These are phyloP conservation scores for Amanita subjunquillea DNA, from an alignment of 768 basidiomycete species.

Conservation along the genomic window DNA sequence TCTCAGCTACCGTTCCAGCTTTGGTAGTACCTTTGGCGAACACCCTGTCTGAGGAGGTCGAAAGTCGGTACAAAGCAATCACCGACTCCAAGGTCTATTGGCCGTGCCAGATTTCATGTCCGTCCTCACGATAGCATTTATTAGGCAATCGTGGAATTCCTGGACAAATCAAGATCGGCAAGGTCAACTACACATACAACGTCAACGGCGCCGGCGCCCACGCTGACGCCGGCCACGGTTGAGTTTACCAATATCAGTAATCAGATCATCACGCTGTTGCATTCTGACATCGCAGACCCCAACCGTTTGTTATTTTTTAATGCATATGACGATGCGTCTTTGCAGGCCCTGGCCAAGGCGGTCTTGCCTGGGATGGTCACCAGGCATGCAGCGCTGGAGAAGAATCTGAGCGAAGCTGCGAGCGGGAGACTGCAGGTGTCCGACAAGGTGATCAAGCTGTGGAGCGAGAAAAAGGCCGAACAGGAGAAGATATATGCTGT, in stretches of 20 bases:
- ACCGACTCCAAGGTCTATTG: slow-evolving; percentile 39
- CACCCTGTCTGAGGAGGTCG: background rate
- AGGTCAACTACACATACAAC: slow-evolving; percentile 61
- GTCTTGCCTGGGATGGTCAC: slow-evolving; percentile 31
- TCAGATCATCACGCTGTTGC: slow-evolving; percentile 46
- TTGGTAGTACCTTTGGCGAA: slow-evolving; percentile 69
- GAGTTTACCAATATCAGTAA: slow-evolving; percentile 47
- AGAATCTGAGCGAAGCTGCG: slow-evolving; percentile 43
- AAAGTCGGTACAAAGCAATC: background rate
- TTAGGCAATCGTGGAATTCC: slow-evolving; percentile 67
- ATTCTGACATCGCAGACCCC: slow-evolving; percentile 55
- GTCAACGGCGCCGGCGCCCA: slow-evolving; percentile 63
- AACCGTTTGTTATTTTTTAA: slow-evolving; percentile 47
- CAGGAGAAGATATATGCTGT: slow-evolving; percentile 34
- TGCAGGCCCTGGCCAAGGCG: slow-evolving; percentile 35
- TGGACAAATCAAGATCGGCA: slow-evolving; percentile 73
- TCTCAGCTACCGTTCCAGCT: slow-evolving; percentile 54
- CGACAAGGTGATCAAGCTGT: slow-evolving; percentile 52
- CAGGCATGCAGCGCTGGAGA: slow-evolving; percentile 37
- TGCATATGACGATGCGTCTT: slow-evolving; percentile 43
- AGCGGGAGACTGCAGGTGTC: slow-evolving; percentile 38
- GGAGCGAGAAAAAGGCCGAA: slow-evolving; percentile 43
- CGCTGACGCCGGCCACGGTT: slow-evolving; percentile 72
- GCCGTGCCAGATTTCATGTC: background rate
- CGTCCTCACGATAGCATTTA: background rate